These are phyloP conservation scores for Umbilicus rupestris DNA, from an alignment of 164 flowering plant genomes.

Conservation along the genomic window DNA sequence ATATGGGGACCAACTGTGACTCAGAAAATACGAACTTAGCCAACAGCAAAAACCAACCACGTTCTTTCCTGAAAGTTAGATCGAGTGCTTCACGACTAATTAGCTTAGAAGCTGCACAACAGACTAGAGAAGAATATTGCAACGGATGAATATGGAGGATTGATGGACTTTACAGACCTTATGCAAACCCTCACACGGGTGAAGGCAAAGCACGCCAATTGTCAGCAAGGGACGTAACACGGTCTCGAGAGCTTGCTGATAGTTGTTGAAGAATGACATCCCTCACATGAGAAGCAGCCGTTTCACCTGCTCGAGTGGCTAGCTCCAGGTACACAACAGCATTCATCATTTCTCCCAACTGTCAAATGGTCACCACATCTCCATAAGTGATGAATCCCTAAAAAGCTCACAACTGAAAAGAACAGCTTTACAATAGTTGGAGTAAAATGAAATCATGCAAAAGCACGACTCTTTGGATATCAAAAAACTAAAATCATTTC, in stretches of 20 bases:
- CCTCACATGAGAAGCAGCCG: constrained; percentile 57
- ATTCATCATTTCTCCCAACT: constrained; percentile 74
- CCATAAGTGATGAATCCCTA: constrained; percentile 9
- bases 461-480: too few relatives aligned
- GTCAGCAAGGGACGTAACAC: constrained; percentile 49
- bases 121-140: background rate
- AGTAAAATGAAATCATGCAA: background rate
- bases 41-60: background rate
- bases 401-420: background rate
- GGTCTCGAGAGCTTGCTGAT: constrained; percentile 41
- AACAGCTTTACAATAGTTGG: background rate
- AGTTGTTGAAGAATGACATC: constrained; percentile 54
- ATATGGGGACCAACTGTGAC: background rate
- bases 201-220: constrained; percentile 64
- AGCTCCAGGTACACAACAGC: constrained; percentile 84
- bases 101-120: too few relatives aligned
- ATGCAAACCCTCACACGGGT: constrained; percentile 21
- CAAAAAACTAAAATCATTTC: background rate
- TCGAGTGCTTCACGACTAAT: too few relatives aligned
- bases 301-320: constrained; percentile 80
- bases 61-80: too few relatives aligned
- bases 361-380: constrained; percentile 14
- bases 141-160: background rate
- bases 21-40: background rate
- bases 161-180: background rate